Evolutionary conservation across 306 rosid species (phyloP), one percentile per base, ranked within the genome.

Genomic region (Hylodesmum podocarpum): DNA sequence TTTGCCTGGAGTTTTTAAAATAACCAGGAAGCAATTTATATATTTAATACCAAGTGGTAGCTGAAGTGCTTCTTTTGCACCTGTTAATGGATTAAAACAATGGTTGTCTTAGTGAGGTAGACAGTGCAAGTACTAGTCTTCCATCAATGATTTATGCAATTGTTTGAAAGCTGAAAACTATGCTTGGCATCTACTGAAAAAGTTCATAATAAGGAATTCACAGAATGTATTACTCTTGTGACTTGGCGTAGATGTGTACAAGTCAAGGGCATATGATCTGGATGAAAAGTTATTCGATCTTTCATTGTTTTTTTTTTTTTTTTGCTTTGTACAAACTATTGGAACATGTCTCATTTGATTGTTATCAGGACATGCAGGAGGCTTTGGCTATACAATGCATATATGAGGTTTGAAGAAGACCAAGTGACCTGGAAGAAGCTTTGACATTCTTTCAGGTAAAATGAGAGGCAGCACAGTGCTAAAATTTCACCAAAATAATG

Each of bases 381-480:
- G 50, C 22, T 40, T 72, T 72, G 64, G 36, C 46, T 36, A 63
- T 63, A 28, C 18, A 29, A 59, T 74, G 80, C 33, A 51, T 43
- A 66, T 36, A 78, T 33, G 63, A 54, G 46, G 72, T 58, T 44
- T 9, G 27, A 73, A 73, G 64, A 69, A 58, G 76, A 67, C 69
- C 9, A 63, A 58, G 31, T 75, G 64, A 13, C 24, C 37, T 16
- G 24, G 50, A 49, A 47, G 77, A 68, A 37, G 78, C 75, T 64
- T 24, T 12, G 39, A 22, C 46, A 37, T 67, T 71, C 70, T 39
- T 66, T n/a, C 25, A 66, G 63, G 25, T 36, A 33, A 44, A 63
- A 66, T 55, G 64, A 71, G 75, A 72, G 69, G 27, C 62, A 49
- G 72, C 21, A 71, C 28, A 11, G 46, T 72, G 65, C 85, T 73